Base-by-base conservation (phyloP, 2,329 filamentous ascomycete species). In the Blastomyces gilchristii region DNA sequence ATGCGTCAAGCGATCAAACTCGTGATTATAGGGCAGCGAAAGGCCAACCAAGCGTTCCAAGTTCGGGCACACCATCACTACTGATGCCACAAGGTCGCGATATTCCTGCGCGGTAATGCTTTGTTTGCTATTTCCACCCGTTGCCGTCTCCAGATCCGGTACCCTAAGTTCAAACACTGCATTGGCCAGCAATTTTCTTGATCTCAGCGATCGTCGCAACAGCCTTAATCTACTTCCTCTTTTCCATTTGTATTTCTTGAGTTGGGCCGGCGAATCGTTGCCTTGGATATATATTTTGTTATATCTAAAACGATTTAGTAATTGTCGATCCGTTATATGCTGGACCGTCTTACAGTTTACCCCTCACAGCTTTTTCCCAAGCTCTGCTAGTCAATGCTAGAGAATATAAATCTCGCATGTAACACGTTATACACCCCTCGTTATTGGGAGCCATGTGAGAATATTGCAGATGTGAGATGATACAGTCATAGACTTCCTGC, bases 41-140 rank as follows among this genome's bases (percentile, higher is more conserved):
- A 84, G 80, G 6, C 83, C 83, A 41, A 79, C 69, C 8, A 86
- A 71, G 34, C 78, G 77, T 70, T 85, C 82, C 28, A 86, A 71
- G 64, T 82, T 83, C 8, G 83, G 82, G 67, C 82, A 85, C 2
- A 79, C 78, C 79, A 84, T 83, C 41, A 86, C 80, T 47, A 86
- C 74, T 0, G 82, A 83, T 6, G 82, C 81, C 22, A 85, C 71
- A 22, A 81, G 64, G 63, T 83, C 79, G 53, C 80, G 73, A 61
- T 83, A 80, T 58, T 81, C 79, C 68, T 81, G 76, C 68, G 76
- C 76, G 63, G 78, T 70, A 31, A 69, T 65, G 63, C 74, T 73
- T 57, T 76, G 73, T 63, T 76, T 74, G 54, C 72, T 77, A 37
- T 76, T 77, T 58, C 71, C 64, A 45, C 70, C 69, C 63, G 76